A percentile compares a stretch with the other conserved stretches of the same genome.
phyloP scores from a whole-genome alignment of 495 filamentous ascomycete genomes.

The Penicillium egyptiacum region DNA sequence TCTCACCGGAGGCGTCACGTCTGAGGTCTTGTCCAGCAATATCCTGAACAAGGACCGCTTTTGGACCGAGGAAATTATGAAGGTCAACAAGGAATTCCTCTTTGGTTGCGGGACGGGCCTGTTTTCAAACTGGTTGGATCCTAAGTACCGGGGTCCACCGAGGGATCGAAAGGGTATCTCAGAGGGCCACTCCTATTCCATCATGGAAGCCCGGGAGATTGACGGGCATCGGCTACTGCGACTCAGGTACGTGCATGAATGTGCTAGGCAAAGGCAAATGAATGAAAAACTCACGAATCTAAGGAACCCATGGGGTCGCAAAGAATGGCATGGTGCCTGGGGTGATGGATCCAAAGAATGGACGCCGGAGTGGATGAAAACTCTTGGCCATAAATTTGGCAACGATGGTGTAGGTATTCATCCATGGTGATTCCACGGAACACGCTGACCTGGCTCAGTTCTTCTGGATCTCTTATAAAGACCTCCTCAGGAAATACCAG shows the following conservation, averaged over 20 bases:
- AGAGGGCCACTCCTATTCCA: slow-evolving; percentile 84
- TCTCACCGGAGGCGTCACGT: slow-evolving; percentile 87
- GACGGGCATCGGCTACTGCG: slow-evolving; percentile 72
- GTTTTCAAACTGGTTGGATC: slow-evolving; percentile 56
- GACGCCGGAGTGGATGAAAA: slow-evolving; percentile 83
- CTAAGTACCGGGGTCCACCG: slow-evolving; percentile 36
- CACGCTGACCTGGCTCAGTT: slow-evolving; percentile 35
- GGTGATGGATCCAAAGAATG: slow-evolving; percentile 89
- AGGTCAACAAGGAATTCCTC: slow-evolving; percentile 83
- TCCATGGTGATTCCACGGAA: not conserved
- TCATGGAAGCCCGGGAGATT: slow-evolving; percentile 78
- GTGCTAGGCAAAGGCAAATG: not conserved
- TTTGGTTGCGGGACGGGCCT: slow-evolving; percentile 78
- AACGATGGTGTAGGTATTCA: slow-evolving; percentile 65
- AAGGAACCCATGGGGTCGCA: slow-evolving; percentile 84
- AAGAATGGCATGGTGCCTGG: slow-evolving; percentile 82
- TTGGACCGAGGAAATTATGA: slow-evolving; percentile 82
- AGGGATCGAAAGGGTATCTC: slow-evolving; percentile 69
- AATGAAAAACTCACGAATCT: slow-evolving; percentile 16
- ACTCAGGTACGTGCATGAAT: slow-evolving; percentile 49
- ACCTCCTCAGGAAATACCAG: slow-evolving; percentile 80
- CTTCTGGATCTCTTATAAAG: slow-evolving; percentile 75
- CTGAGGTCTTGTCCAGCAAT: slow-evolving; percentile 73
- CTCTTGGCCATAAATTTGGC: slow-evolving; percentile 79
- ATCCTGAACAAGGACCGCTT: slow-evolving; percentile 86